Base-by-base conservation (phyloP, 2,329 filamentous ascomycete genomes). In the Cordyceps fumosorosea region DNA sequence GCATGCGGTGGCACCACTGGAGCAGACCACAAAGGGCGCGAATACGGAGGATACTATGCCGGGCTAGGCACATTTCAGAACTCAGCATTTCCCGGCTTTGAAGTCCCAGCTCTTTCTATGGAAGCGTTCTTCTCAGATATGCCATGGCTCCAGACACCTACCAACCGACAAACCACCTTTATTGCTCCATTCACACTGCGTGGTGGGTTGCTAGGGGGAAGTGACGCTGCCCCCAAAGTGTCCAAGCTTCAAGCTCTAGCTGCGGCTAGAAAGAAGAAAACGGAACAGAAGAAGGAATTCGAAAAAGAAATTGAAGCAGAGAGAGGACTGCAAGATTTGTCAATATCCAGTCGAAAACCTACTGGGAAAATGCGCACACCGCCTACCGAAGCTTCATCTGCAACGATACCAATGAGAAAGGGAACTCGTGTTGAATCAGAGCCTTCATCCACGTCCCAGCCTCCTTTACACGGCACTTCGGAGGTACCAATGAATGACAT, bases 161-260 rank as follows among this genome's bases (percentile, higher is more conserved):
- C 75, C 45, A 75, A 88, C 53, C 85, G 90, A 34, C 81, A 84
- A 66, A 83, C 89, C 18, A 80, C 88, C 18, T 83, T 93, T 44
- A 75, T 89, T 56, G 80, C 87, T 47, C 84, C 74, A 63, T 65
- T 68, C 18, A 82, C 42, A 65, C 86, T 83, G 59, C 78, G 77
- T 54, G 84, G 87, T 20, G 89, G 91, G 2, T 79, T 99, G 0
- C 75, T 96, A 2, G 96, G 95, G 34, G 96, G 95, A 40, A 82
- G 85, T 2, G 82, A 84, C 54, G 76, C 77, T 14, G 70, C 78
- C n/a, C 81, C 84, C 3, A 95, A 93, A 70, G 82, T 90, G 74
- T 96, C 93, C 5, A 99, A 99, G 70, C 80, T 99, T 52, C 93
- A 96, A 68, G 91, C 91, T 54, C 79, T 99, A 48, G 93, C 93